These are phyloP conservation scores for Trichoderma atrobrunneum DNA, from an alignment of 2,329 filamentous ascomycete species.

Conservation along the genomic window DNA sequence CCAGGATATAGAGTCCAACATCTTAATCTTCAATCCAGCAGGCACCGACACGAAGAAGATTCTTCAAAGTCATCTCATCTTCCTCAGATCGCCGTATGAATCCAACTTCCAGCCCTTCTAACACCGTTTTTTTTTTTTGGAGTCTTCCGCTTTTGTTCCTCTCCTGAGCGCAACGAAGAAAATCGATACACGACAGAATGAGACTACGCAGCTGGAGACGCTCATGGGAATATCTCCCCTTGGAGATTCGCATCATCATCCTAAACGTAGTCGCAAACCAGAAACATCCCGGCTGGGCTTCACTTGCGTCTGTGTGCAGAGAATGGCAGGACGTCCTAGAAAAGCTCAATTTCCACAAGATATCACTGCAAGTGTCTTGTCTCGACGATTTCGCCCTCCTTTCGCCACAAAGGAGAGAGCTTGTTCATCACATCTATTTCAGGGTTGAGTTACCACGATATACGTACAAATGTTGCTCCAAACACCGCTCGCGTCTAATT, in stretches of 20 bases:
- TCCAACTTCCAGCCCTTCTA: not conserved
- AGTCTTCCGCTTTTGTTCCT: not conserved
- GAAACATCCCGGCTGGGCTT: slow-evolving; percentile 33
- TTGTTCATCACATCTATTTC: slow-evolving; percentile 33
- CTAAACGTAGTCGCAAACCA: slow-evolving; percentile 27
- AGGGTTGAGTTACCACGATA: slow-evolving; percentile 32
- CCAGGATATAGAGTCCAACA: not conserved
- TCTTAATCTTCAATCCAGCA: not conserved
- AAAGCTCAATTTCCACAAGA: slow-evolving; percentile 29
- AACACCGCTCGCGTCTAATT: not conserved
- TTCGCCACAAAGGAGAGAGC: slow-evolving; percentile 16
- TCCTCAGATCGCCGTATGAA: not conserved
- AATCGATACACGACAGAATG: not conserved
- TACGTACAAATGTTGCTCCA: slow-evolving; percentile 23
- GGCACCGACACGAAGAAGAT: not conserved
- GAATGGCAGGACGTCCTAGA: slow-evolving; percentile 36
- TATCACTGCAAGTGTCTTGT: slow-evolving; percentile 28
- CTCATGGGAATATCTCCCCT: slow-evolving; percentile 24
- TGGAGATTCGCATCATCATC: slow-evolving; percentile 35
- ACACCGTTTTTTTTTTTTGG: not conserved
- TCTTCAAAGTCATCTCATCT: not conserved
- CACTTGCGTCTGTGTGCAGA: slow-evolving; percentile 34
- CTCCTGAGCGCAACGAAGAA: not conserved
- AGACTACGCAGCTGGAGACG: not conserved
- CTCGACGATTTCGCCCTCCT: slow-evolving; percentile 27